phyloP scores from a whole-genome alignment of 2,329 filamentous ascomycete genomes.

The Nemania sp. region DNA sequence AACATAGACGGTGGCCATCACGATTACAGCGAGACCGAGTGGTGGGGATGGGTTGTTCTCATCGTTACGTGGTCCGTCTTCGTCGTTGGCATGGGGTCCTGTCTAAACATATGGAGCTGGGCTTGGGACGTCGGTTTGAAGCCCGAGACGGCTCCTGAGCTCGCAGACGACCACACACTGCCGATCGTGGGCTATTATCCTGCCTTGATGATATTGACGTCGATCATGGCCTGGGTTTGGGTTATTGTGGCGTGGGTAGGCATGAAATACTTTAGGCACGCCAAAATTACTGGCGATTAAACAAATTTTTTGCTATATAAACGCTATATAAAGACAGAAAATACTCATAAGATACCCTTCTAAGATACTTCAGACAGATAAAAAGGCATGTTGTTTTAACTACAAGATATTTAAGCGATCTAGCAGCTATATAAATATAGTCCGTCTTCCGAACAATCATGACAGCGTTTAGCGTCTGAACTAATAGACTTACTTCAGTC shows the following conservation, averaged over 20 bases:
- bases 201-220: slow-evolving; percentile 86
- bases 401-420: too few species aligned
- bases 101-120: slow-evolving; percentile 95
- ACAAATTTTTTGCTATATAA: neutral
- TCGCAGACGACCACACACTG: slow-evolving; percentile 91
- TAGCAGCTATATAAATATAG: too few species aligned
- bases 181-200: slow-evolving; percentile 98
- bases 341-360: neutral
- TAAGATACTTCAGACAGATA: neutral
- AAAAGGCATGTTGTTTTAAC: too few species aligned
- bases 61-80: slow-evolving; percentile 94
- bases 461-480: too few species aligned
- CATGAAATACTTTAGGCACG: slow-evolving; percentile 99
- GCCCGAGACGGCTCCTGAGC: slow-evolving; percentile 90
- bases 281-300: slow-evolving; percentile 75
- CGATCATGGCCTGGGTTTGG: slow-evolving; percentile 99
- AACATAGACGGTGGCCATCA: slow-evolving; percentile 60
- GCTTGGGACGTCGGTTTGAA: slow-evolving; percentile 98
- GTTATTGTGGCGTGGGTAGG: slow-evolving; percentile 96
- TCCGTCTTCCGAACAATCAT: too few species aligned
- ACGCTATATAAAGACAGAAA: neutral
- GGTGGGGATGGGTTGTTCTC: slow-evolving; percentile 96
- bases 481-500: too few species aligned
- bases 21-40: slow-evolving; percentile 94
- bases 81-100: slow-evolving; percentile 94